These are phyloP conservation scores for Ogataea pignaliae DNA, from an alignment of 805 yeast species.

Conservation along the genomic window DNA sequence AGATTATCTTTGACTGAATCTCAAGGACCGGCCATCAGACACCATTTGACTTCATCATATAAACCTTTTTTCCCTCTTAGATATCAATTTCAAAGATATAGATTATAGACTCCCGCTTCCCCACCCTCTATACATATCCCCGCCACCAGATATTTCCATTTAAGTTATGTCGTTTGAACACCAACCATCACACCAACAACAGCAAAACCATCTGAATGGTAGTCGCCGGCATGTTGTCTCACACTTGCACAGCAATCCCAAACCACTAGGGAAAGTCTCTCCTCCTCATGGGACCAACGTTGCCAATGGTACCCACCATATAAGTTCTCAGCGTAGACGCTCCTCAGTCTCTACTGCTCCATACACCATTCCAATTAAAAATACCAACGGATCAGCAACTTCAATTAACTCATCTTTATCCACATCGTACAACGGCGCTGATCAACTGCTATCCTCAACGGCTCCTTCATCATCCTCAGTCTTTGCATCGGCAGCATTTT, in stretches of 20 bases:
- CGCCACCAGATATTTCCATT: no score
- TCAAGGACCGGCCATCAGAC: no score
- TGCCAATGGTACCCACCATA: conserved; percentile 12
- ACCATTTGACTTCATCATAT: no score
- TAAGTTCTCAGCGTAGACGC: conserved; percentile 25
- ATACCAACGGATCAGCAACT: conserved; percentile 2
- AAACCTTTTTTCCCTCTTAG: not conserved
- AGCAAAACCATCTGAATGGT: not conserved
- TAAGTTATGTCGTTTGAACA: conserved; percentile 13
- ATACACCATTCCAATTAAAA: conserved; percentile 31
- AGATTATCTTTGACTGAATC: no score
- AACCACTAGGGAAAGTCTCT: not conserved
- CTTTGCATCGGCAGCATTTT: conserved; percentile 4
- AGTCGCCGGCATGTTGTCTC: no score
- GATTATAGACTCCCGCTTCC: no score
- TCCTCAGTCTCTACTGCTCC: conserved; percentile 35
- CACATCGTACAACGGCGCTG: conserved; percentile 6
- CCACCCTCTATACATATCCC: not conserved
- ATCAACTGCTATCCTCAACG: conserved; percentile 18
- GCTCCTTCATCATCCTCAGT: conserved; percentile 17
- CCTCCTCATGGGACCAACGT: conserved; percentile 1
- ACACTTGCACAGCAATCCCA: not conserved
- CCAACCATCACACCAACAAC: conserved; percentile 3
- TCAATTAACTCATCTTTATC: conserved; percentile 6
- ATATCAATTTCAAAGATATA: not conserved